phyloP scores from a whole-genome alignment of 768 basidiomycete species.

The Serpula lacrymans region DNA sequence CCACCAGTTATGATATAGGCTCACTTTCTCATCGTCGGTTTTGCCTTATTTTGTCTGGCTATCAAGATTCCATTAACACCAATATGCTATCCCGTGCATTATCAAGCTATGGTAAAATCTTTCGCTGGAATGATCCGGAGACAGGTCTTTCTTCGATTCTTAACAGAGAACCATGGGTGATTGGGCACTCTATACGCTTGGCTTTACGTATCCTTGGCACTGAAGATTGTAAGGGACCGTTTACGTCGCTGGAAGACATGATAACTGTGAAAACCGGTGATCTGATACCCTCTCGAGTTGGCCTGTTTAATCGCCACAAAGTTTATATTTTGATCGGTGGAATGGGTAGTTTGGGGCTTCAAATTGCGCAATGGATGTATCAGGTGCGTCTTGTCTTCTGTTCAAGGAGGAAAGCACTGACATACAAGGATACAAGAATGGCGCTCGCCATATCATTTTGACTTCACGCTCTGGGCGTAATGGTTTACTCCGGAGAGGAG shows the following conservation, averaged over 20 bases:
- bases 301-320: constrained; percentile 26
- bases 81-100: too few relatives aligned
- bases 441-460: constrained; percentile 33
- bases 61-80: too few relatives aligned
- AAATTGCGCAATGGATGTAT: constrained; percentile 41
- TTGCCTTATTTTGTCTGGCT: too few relatives aligned
- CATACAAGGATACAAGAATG: constrained; percentile 25
- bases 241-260: not conserved
- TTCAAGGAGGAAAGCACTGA: not conserved
- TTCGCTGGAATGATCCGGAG: too few relatives aligned
- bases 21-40: too few relatives aligned
- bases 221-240: not conserved
- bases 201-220: not conserved
- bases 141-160: too few relatives aligned
- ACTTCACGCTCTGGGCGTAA: constrained; percentile 33
- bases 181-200: not conserved
- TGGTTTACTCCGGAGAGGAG: constrained; percentile 17
- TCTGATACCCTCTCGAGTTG: too few relatives aligned
- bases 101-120: too few relatives aligned
- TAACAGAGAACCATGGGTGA: not conserved
- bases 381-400: constrained; percentile 20
- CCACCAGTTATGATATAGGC: too few relatives aligned
- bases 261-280: not conserved
- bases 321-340: constrained; percentile 37
- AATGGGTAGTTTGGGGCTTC: constrained; percentile 34